Evolutionary conservation across 768 basidiomycete genomes (phyloP), one percentile per base, ranked within the genome.

Genomic region (Sarcodon aspratus): DNA sequence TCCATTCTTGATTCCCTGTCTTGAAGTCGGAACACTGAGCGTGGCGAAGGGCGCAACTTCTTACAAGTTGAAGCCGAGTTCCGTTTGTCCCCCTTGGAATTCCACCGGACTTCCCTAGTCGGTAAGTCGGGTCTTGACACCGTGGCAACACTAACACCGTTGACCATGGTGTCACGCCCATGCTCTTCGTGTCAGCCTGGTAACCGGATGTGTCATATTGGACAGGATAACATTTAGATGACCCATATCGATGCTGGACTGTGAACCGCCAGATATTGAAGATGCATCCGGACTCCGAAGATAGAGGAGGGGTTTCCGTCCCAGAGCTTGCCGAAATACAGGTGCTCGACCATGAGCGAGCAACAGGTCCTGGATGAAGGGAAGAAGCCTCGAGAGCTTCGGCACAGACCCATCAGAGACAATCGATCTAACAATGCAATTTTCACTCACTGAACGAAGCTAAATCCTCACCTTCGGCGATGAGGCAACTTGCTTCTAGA

Each of bases 241-340:
- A 0, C 74, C 71, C 2, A 88, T 60, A 60, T 90, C 86, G 49
- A 88, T 79, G 63, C 85, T 87, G 0, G 83, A 86, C 60, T 83
- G 77, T 0, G 86, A 89, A 32, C 80, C 82, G 5, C 78, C 82
- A 0, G 80, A 83, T n/a, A n/a, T n/a, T 0, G 74, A 85, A 1
- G 81, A 82, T 3, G 77, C 78, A 50, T n/a, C n/a, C n/a, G n/a
- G n/a, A n/a, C n/a, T 86, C 85, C 5, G 72, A 60, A 1, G 82
- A 82, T 3, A 87, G 70, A 0, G 85, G 82, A 5, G 84, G 83
- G 0, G 85, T 86, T 9, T 85, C 82, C 10, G 64, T 68, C 34
- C 81, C 84, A 10, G 82, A 83, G 58, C 76, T 80, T 0, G 70
- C 48, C 6, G 63, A 73, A 0, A 81, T 83, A 56, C 75, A 80